Evolutionary conservation across 768 basidiomycete genomes (phyloP).

Genomic region (Exidia glandulosa): DNA sequence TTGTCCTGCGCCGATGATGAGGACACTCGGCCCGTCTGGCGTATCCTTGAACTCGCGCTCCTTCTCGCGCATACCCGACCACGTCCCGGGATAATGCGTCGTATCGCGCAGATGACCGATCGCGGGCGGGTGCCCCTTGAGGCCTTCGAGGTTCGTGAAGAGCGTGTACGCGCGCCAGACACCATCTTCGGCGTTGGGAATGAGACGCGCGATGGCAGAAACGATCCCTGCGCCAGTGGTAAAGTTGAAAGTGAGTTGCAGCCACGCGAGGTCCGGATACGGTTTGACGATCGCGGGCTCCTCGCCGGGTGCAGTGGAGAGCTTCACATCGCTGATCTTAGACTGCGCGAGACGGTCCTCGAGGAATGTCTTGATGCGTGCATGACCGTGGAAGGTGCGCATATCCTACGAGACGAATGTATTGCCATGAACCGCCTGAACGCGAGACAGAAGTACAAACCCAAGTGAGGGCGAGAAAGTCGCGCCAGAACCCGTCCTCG

Average conservation of each 20-base stretch:
- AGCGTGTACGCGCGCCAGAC: slow-evolving; percentile 51
- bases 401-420: slow-evolving; percentile 21
- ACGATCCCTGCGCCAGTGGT: slow-evolving; percentile 35
- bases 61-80: slow-evolving; percentile 35
- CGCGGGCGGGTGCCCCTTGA: slow-evolving; percentile 42
- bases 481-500: slow-evolving; percentile 41
- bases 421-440: not conserved
- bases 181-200: slow-evolving; percentile 30
- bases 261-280: slow-evolving; percentile 39
- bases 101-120: slow-evolving; percentile 32
- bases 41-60: slow-evolving; percentile 37
- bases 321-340: not conserved
- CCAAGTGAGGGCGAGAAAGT: slow-evolving; percentile 53
- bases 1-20: slow-evolving; percentile 58
- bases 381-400: slow-evolving; percentile 39
- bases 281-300: slow-evolving; percentile 10
- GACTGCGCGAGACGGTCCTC: slow-evolving; percentile 28
- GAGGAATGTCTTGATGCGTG: slow-evolving; percentile 33
- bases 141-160: slow-evolving; percentile 46
- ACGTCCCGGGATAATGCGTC: slow-evolving; percentile 40
- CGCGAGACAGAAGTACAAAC: slow-evolving; percentile 3
- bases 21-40: slow-evolving; percentile 41
- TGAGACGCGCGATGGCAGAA: slow-evolving; percentile 42
- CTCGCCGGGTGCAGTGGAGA: slow-evolving; percentile 7
- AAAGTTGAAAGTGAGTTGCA: slow-evolving; percentile 47